Base-by-base conservation (phyloP, 2,329 filamentous ascomycete genomes). In the Alternaria tenuissima region DNA sequence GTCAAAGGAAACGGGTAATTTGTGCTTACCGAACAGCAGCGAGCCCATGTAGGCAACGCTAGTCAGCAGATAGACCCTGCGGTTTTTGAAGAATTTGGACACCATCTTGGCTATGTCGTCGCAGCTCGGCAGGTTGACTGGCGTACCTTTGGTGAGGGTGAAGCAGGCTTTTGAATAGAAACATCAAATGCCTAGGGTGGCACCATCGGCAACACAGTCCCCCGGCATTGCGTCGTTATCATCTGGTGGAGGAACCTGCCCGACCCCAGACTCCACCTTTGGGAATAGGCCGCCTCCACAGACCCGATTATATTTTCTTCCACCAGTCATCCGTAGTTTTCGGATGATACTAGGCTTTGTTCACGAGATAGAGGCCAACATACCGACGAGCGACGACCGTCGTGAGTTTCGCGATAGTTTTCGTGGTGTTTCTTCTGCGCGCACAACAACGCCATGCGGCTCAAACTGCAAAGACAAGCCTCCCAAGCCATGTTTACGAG, bases 11-110 rank as follows among this genome's bases (percentile, higher is more conserved):
- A 7, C 11, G 34, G 3, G 9, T 30, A 14, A 20, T 11, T 7
- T 0, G 34, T 48, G 28, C 53, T 18, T 32, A 60, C 53, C 57
- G 34, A 60, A 60, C 30, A 60, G 53, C 36, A 60, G 57, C 34
- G 57, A 60, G 53, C 57, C 57, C 53, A 57, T 60, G 34, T 60
- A 60, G 53, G 57, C 57, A 32, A 60, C 57, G 47, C 53, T 55
- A 12, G 57, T 60, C 26, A 60, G 18, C n/a, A 60, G 47, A 36
- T 60, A 60, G 22, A 60, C 53, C 36, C 53, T 60, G 41, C 53
- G 57, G 46, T 60, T 60, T 26, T 60, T 60, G 57, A 60, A 57
- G 47, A 60, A 60, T 47, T 41, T 38, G 20, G 57, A 60, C 53
- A 47, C 34, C 57, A 60, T 60, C 22, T 28, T 60, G 41, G 39